Evolutionary conservation across 371 early-diverging fungal genomes (phyloP).

Genomic region (Zancudomyces culisetae): DNA sequence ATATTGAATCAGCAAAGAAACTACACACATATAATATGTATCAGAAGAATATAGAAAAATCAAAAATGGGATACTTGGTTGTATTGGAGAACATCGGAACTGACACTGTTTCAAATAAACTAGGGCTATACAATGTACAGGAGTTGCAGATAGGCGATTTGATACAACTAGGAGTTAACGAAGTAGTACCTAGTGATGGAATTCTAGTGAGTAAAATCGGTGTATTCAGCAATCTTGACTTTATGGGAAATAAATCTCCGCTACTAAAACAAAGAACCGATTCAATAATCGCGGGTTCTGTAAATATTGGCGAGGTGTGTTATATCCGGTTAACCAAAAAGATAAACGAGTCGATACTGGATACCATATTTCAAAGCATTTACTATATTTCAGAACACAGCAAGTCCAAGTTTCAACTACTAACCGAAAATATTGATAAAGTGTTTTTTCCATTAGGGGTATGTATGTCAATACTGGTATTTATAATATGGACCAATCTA

Average conservation of each 20-base stretch:
- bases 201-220: constrained; percentile 39
- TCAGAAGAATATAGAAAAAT: too few relatives aligned
- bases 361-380: constrained; percentile 34
- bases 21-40: too few relatives aligned
- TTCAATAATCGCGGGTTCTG: constrained; percentile 73
- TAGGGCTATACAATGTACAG: too few relatives aligned
- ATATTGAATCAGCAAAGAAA: constrained; percentile 75
- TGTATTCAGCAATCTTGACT: constrained; percentile 42
- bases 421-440: constrained; percentile 9
- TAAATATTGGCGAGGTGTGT: constrained; percentile 62
- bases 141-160: constrained; percentile 69
- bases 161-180: constrained; percentile 69
- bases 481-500: neutral
- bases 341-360: constrained; percentile 64
- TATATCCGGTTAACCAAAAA: constrained; percentile 36
- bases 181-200: constrained; percentile 85
- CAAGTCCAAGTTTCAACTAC: constrained; percentile 5
- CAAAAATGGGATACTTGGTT: too few relatives aligned
- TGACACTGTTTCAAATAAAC: too few relatives aligned
- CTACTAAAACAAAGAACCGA: constrained; percentile 36
- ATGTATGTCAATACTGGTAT: neutral
- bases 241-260: constrained; percentile 53
- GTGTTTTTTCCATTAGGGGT: neutral
- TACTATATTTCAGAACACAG: constrained; percentile 6
- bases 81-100: too few relatives aligned